Conservation (phyloP, 2,329 filamentous ascomycete genomes). For the Fusarium domesticum region DNA sequence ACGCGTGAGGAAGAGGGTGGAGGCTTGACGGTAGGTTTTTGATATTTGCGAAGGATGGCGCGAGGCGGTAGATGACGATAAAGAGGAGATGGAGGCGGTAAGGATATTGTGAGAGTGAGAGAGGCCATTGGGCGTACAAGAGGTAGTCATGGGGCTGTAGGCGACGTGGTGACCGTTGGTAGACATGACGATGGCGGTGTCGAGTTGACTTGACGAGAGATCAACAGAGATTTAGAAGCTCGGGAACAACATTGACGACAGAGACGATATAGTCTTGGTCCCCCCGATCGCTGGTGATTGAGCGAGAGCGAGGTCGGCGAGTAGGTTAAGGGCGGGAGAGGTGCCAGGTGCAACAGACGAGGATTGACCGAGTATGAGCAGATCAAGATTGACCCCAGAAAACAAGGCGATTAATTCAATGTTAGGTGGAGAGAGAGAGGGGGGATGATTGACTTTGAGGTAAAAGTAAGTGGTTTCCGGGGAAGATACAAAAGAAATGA, state of each 20-base stretch:
- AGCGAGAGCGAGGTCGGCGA: constrained; percentile 5
- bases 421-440: too few species aligned
- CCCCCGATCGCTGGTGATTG: background rate
- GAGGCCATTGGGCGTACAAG: constrained; percentile 30
- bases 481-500: constrained; percentile 9
- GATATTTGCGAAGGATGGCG: constrained; percentile 73
- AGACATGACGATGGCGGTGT: constrained; percentile 37
- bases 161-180: constrained; percentile 43
- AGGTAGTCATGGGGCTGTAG: constrained; percentile 43
- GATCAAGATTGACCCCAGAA: constrained; percentile 20
- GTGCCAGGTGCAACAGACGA: constrained; percentile 8
- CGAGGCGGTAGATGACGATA: constrained; percentile 58
- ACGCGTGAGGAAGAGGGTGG: constrained; percentile 90
- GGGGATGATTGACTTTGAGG: too few species aligned
- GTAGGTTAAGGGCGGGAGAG: constrained; percentile 5
- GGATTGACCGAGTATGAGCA: constrained; percentile 10
- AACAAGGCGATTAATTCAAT: too few species aligned
- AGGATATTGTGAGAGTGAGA: constrained; percentile 52
- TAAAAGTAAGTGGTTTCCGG: constrained; percentile 5
- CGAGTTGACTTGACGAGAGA: constrained; percentile 1
- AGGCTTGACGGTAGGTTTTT: constrained; percentile 90
- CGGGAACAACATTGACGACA: constrained; percentile 16
- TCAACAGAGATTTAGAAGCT: constrained; percentile 5
- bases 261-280: constrained; percentile 2
- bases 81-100: constrained; percentile 67